Conservation (phyloP, 1,139 yeast genomes). For the Blastobotrys malaysiensis region DNA sequence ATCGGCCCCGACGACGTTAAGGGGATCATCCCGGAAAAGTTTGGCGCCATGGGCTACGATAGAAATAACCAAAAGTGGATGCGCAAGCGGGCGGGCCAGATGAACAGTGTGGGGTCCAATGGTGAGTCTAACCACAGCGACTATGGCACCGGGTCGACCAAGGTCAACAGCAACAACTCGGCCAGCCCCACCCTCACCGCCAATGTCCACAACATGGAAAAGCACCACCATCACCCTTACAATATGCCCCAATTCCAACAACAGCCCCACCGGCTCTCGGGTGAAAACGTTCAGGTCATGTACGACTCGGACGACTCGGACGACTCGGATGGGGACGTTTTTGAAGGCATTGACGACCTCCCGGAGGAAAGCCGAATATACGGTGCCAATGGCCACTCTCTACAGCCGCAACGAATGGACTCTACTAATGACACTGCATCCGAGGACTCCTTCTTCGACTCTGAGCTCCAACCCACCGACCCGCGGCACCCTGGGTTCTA, state of each 20-base stretch:
- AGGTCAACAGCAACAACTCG: conserved; percentile 13
- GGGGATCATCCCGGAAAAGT: conserved; percentile 18
- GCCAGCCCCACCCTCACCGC: neutral
- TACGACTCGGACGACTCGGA: conserved; percentile 2
- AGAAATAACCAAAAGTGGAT: conserved; percentile 17
- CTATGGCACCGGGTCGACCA: conserved; percentile 22
- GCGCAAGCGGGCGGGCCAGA: conserved; percentile 24
- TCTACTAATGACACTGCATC: neutral
- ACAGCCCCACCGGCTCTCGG: neutral
- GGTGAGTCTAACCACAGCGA: conserved; percentile 8
- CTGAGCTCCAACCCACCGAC: neutral
- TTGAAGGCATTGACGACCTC: conserved; percentile 29
- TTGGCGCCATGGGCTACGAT: conserved; percentile 24
- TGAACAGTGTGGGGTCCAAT: conserved; percentile 56
- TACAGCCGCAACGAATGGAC: neutral
- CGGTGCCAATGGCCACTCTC: neutral
- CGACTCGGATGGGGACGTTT: conserved; percentile 19
- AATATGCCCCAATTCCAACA: neutral
- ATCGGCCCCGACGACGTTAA: conserved; percentile 24
- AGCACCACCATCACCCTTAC: neutral
- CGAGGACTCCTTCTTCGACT: neutral
- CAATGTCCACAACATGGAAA: neutral
- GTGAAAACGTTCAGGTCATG: neutral
- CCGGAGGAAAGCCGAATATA: conserved; percentile 11
- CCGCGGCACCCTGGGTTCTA: neutral